Evolutionary conservation across 306 rosid genomes (phyloP), one percentile per base, ranked within the genome.

Genomic region (Castanospermum australe): DNA sequence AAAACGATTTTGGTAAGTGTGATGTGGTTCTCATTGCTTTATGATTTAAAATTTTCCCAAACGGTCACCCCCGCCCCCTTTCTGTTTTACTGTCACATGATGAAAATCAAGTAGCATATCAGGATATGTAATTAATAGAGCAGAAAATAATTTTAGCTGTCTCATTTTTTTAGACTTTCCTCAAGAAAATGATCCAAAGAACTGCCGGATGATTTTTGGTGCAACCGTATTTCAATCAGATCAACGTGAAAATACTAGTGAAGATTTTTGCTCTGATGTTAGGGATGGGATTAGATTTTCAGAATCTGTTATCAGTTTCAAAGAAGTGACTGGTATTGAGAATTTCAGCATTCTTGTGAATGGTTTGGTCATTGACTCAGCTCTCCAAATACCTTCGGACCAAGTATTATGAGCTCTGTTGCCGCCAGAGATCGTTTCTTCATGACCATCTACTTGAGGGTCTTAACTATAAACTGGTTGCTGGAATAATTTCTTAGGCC

Each of bases 401-500:
- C 62, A 89, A 88, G 87, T 89, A 91, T 78, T 81, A 81, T 8
- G 88, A 88, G 44, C 86, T 92, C 5, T 92, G 94, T 48, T 59
- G 64, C 76, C 89, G 90, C 55, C 94, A 89, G 77, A 60, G 77
- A 39, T 44, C 84, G 21, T 86, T 81, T 73, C 94, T 89, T 36
- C 97, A 92, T 51, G 90, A 81, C 20, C 78, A 83, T 64, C 84
- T 88, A 42, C 77, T 91, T 6, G 85, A 50, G 45, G 87, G 87
- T 59, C 91, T 88, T 0, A 89, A 92, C 81, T 79, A 72, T 54
- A 77, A 76, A 50, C 79, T 92, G 9, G 81, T 75, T 5, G 81
- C 85, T 17, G 92, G 92, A 71, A 80, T 86, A 11, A 89, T 92
- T 10, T 73, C 78, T 15, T 91, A 92, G 82, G 88, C 88, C 1